Percentiles rank a stretch among this genome's conserved stretches.
These are phyloP conservation scores for Sorghum bicolor DNA, from an alignment of 176 grass and related monocot genomes.

Conservation along the genomic window DNA sequence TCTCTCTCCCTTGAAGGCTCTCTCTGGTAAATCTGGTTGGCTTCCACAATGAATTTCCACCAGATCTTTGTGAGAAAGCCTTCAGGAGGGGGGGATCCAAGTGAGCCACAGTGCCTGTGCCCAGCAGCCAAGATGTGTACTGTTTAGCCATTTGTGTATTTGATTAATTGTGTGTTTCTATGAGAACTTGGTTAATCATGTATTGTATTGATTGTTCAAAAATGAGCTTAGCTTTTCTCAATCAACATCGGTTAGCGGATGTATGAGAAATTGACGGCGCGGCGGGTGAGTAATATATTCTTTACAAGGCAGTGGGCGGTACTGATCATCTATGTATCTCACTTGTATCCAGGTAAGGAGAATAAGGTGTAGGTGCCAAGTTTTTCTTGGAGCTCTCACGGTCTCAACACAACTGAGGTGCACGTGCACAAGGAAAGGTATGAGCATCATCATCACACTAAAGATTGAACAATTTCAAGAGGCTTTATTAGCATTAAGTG, in stretches of 20 bases:
- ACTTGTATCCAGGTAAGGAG: not conserved
- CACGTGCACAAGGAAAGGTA: not conserved
- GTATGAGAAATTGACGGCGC: not conserved
- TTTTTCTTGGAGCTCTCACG: not conserved
- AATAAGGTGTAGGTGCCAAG: not conserved
- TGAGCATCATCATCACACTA: not conserved
- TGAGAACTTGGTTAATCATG: not conserved
- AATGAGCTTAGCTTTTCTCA: not conserved
- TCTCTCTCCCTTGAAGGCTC: slow-evolving; percentile 57
- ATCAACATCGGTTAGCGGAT: not conserved
- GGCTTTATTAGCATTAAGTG: not conserved
- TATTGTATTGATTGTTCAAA: not conserved
- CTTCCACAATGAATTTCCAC: not conserved
- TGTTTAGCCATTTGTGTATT: not conserved
- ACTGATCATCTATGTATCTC: not conserved
- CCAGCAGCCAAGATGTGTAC: not conserved
- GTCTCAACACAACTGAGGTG: not conserved
- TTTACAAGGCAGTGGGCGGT: not conserved
- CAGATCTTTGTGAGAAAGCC: slow-evolving; percentile 14
- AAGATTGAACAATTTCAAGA: not conserved
- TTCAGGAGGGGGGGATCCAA: slow-evolving; percentile 31
- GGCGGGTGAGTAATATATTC: not conserved
- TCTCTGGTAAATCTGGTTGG: not conserved
- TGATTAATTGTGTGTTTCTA: not conserved
- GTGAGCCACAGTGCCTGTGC: slow-evolving; percentile 14